Evolutionary conservation across 306 rosid genomes (phyloP).

Genomic region (Medicago ruthenica): DNA sequence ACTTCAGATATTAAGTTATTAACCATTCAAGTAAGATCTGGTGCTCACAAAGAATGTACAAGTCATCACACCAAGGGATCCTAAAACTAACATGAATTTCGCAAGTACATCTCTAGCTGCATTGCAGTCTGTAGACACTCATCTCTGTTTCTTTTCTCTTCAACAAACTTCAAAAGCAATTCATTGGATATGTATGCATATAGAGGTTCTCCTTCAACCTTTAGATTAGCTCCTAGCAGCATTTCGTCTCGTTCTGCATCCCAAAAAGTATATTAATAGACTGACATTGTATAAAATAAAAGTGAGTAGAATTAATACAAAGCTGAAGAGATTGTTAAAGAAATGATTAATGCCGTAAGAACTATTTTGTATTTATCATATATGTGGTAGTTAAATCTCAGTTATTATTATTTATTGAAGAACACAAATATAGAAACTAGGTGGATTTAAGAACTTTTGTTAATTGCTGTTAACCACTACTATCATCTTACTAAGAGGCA

Average conservation of each 20-base stretch:
- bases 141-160: slow-evolving; percentile 4
- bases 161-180: slow-evolving; percentile 26
- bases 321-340: neutral
- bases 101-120: neutral
- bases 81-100: slow-evolving; percentile 21
- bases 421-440: too few relatives aligned
- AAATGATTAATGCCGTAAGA: neutral
- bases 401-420: too few relatives aligned
- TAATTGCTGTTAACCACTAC: too few relatives aligned
- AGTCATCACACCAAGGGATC: slow-evolving; percentile 16
- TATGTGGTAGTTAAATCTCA: too few relatives aligned
- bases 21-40: slow-evolving; percentile 11
- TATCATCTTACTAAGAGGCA: neutral
- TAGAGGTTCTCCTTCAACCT: slow-evolving; percentile 42
- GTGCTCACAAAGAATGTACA: slow-evolving; percentile 22
- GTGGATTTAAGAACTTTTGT: too few relatives aligned
- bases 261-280: slow-evolving; percentile 76
- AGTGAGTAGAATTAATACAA: slow-evolving; percentile 6
- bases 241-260: slow-evolving; percentile 87
- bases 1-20: slow-evolving; percentile 22
- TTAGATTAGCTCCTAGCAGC: slow-evolving; percentile 67
- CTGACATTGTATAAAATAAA: slow-evolving; percentile 54
- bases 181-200: neutral
- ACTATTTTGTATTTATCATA: neutral
- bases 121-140: slow-evolving; percentile 12